Evolutionary conservation across 768 basidiomycete genomes (phyloP).

Genomic region (Xerocomus potaroensis): DNA sequence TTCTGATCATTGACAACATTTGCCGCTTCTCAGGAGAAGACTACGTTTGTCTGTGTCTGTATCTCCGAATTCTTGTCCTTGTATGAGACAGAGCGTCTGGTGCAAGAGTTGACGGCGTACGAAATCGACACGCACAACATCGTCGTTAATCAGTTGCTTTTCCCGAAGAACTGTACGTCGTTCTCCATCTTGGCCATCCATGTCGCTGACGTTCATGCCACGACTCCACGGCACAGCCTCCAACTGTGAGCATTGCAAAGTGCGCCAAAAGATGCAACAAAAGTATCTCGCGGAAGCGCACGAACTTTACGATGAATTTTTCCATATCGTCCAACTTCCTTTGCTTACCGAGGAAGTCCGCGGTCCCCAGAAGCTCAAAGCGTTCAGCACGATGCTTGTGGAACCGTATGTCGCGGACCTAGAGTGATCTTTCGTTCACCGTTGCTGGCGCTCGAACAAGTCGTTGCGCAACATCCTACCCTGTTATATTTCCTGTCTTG

Average conservation of each 20-base stretch:
- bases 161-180: constrained; percentile 79
- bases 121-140: constrained; percentile 99
- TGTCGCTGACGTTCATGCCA: neutral
- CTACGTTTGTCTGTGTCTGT: constrained; percentile 97
- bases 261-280: constrained; percentile 96
- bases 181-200: neutral
- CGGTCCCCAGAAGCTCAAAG: constrained; percentile 88
- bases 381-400: constrained; percentile 91
- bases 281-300: constrained; percentile 96
- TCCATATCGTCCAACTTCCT: constrained; percentile 93
- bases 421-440: constrained; percentile 9
- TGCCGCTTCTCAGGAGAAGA: constrained; percentile 70
- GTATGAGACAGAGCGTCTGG: constrained; percentile 97
- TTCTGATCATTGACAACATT: neutral
- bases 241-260: constrained; percentile 92
- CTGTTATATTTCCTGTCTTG: too few relatives aligned
- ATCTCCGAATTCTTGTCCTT: constrained; percentile 98
- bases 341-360: constrained; percentile 95
- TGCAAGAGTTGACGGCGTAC: constrained; percentile 91
- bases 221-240: constrained; percentile 49
- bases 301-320: constrained; percentile 96
- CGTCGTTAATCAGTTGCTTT: constrained; percentile 95
- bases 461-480: too few relatives aligned
- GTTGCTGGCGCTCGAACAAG: too few relatives aligned
- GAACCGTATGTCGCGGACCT: constrained; percentile 61